Evolutionary conservation across 1,284 basidiomycete genomes (phyloP), one percentile per base, ranked within the genome.

Genomic region (Trichosporon coremiiforme): DNA sequence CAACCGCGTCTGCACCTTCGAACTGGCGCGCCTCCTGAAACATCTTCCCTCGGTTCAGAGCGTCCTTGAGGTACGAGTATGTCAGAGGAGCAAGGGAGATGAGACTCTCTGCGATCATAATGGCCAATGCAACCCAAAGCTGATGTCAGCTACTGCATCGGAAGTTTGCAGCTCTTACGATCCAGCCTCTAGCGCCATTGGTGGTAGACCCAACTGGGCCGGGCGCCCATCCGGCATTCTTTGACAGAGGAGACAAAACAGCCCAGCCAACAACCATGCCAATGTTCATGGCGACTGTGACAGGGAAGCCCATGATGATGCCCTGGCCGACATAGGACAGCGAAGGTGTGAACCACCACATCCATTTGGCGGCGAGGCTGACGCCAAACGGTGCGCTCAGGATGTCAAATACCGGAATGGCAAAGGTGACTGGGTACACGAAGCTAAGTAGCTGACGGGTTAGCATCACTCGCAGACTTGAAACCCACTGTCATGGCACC

Each of bases 191-290:
- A 20, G 93, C 89, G 41, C 95, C 95, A 69, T 87, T 87, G 1
- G 90, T 87, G 86, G 94, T 93, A 74, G 93, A 91, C 0, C 90
- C 88, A 0, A 95, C 92, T 2, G 90, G 89, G 0, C 94, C 95
- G 31, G 94, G 93, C 0, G 95, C 94, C 95, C 95, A 97, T 5
- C 93, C 93, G 0, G 85, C 81, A 62, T 87, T 78, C 77, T 94
- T 94, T 1, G 94, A 88, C 12, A 98, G 78, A 0, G 95, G 95
- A 0, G 93, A 94, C 22, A 98, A 86, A 29, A 98, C 84, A 2
- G 88, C 94, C 95, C 96, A 98, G 15, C 95, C 95, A 1, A 93
- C 89, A n/a, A 98, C 75, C 91, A 97, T 97, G 45, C 95, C 95
- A 67, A 94, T 81, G 75, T 91, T 95, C 95, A 98, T 98, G 78